These are phyloP conservation scores for Xerocomus amazonicus DNA, from an alignment of 1,284 basidiomycete genomes.

Conservation along the genomic window DNA sequence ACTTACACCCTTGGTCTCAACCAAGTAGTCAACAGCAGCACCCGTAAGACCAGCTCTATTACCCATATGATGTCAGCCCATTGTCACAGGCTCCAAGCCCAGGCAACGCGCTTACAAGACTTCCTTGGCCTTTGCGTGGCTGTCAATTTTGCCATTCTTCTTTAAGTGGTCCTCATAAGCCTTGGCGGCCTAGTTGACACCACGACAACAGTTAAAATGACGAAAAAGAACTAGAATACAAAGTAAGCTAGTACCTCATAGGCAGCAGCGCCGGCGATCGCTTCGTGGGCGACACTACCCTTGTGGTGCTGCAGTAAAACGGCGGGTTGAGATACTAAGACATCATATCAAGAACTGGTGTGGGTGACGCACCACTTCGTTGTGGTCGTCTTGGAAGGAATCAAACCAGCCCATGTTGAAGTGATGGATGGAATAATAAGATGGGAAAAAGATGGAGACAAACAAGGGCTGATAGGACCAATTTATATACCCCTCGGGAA, in stretches of 20 bases:
- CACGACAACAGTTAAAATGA: background rate
- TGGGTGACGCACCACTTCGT: conserved; percentile 10
- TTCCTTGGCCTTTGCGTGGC: conserved; percentile 18
- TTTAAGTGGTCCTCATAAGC: conserved; percentile 12
- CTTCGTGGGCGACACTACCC: conserved; percentile 14
- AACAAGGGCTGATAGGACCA: background rate
- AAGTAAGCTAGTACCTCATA: conserved; percentile 16
- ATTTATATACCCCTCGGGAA: conserved; percentile 19
- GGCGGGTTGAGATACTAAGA: background rate
- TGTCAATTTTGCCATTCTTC: conserved; percentile 11
- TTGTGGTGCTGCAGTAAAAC: conserved; percentile 8
- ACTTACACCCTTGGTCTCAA: conserved; percentile 26
- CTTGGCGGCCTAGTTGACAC: conserved; percentile 9
- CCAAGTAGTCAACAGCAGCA: conserved; percentile 8
- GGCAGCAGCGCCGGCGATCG: conserved; percentile 12
- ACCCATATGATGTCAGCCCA: background rate
- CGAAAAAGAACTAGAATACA: background rate
- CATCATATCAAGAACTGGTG: background rate
- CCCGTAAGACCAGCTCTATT: conserved; percentile 16
- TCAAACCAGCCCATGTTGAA: conserved; percentile 16
- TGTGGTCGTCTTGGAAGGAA: background rate
- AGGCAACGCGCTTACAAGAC: conserved; percentile 4
- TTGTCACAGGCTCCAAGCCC: too few relatives aligned
- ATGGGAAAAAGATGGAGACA: background rate
- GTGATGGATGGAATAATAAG: background rate